A percentile compares a stretch with the other conserved stretches of the same genome.
These are phyloP conservation scores for Mortierella sp. DNA, from an alignment of 371 early-diverging fungal genomes.

Conservation along the genomic window DNA sequence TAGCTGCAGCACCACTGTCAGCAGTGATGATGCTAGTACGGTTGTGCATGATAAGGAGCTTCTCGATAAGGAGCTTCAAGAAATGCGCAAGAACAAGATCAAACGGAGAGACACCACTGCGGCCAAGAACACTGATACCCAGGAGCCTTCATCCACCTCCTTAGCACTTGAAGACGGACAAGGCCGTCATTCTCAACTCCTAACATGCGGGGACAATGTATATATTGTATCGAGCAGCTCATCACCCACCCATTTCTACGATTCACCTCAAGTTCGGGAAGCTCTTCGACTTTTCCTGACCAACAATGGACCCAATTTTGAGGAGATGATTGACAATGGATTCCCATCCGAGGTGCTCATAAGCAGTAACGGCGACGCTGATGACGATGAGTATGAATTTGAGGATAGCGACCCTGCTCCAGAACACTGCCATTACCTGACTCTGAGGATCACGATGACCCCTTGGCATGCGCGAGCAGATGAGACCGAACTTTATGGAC, in stretches of 20 bases:
- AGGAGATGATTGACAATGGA: constrained; percentile 47
- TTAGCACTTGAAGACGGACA: too few relatives aligned
- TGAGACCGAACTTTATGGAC: constrained; percentile 37
- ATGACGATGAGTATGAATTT: background rate
- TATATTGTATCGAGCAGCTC: constrained; percentile 24
- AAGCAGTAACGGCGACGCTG: background rate
- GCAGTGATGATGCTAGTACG: too few relatives aligned
- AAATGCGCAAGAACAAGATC: too few relatives aligned
- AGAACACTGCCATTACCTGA: constrained; percentile 20
- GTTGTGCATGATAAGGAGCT: too few relatives aligned
- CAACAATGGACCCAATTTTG: constrained; percentile 17
- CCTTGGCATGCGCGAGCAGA: constrained; percentile 54
- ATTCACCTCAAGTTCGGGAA: constrained; percentile 23
- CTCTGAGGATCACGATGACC: constrained; percentile 45
- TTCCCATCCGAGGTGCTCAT: constrained; percentile 31
- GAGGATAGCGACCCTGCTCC: background rate
- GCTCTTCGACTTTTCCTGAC: constrained; percentile 29
- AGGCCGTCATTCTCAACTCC: too few relatives aligned
- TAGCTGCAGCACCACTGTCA: too few relatives aligned
- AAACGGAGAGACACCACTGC: too few relatives aligned
- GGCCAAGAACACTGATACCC: too few relatives aligned
- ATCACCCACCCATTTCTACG: constrained; percentile 49
- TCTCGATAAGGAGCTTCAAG: too few relatives aligned
- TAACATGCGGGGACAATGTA: background rate
- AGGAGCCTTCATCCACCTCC: too few relatives aligned